Base-by-base conservation (phyloP, 805 yeast genomes). In the Huiozyma sinensis region DNA sequence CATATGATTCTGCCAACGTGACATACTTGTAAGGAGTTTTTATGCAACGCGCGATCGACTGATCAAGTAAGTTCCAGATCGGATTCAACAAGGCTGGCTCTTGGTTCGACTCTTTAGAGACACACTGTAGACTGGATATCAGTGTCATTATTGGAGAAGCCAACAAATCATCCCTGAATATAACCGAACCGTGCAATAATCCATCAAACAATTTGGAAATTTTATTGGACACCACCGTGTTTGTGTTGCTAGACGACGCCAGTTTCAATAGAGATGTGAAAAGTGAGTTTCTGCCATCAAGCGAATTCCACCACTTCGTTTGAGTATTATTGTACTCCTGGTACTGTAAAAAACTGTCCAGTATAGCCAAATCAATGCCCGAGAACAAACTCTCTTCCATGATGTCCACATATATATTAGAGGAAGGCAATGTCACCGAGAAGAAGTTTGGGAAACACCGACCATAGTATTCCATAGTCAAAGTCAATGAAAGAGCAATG, bases 21-120 rank as follows among this genome's bases (percentile, higher is more conserved):
- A 86, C 72, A 53, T 88, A 90, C 56, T 84, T 87, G 64, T 83
- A 92, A 0, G 97, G 97, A 0, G 87, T 64, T 48, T 76, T 72
- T 33, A 81, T 72, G 48, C 81, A 71, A 49, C 96, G 72, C 1
- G 86, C 69, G 30, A 87, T 70, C 0, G 86, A 67, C 58, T 89
- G 92, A 56, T 90, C 95, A 6, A 90, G 49, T 30, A 86, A 59
- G 8, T 65, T 66, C 81, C 86, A 81, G 2, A 87, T 56, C 34
- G 66, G 64, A 1, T 52, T 55, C 29, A 58, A 31, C 33, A 56
- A 53, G 6, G 40, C 41, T 1, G 17, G 24, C 7, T 47, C 47
- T 3, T 46, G 44, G 5, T 37, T 40, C 6, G 44, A 50, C 4
- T 37, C 31, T 4, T 39, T 50, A 1, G 51, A 50, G 1, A 47